A percentile compares a stretch with the other conserved stretches of the same genome.
Evolutionary conservation across 1,284 basidiomycete genomes (phyloP).

Genomic region (Pterulicium gracile): DNA sequence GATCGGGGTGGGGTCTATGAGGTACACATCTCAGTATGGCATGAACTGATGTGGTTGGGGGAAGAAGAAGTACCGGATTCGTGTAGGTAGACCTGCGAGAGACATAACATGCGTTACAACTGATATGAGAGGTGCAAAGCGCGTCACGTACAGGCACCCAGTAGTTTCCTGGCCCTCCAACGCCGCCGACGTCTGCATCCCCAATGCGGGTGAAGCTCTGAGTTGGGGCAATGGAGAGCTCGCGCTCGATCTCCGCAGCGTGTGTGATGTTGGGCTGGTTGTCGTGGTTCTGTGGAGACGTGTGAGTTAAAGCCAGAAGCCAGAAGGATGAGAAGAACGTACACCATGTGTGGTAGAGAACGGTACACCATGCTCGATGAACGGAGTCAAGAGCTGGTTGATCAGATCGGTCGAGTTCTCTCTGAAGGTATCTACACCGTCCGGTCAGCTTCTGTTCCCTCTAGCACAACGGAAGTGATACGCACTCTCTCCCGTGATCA

Average conservation of each 20-base stretch:
- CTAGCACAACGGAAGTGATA: constrained; percentile 5
- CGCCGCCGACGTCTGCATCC: constrained; percentile 48
- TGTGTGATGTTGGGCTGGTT: constrained; percentile 60
- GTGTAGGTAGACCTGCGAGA: constrained; percentile 20
- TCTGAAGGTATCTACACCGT: constrained; percentile 44
- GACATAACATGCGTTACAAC: constrained; percentile 1
- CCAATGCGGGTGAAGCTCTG: constrained; percentile 51
- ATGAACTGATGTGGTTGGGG: background rate
- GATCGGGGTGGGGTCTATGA: constrained; percentile 32
- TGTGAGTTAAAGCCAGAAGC: background rate
- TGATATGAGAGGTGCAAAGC: background rate
- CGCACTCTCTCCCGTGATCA: constrained; percentile 59
- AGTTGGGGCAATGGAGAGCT: constrained; percentile 38
- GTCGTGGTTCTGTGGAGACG: constrained; percentile 47
- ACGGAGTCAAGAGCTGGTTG: constrained; percentile 36
- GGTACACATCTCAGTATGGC: background rate
- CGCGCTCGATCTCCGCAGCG: constrained; percentile 43
- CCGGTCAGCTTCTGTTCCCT: background rate
- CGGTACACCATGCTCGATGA: constrained; percentile 34
- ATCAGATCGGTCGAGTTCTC: constrained; percentile 41
- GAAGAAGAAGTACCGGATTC: background rate
- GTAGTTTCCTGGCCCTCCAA: constrained; percentile 53
- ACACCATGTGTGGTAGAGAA: constrained; percentile 53
- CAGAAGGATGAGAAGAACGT: constrained; percentile 12
- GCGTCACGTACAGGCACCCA: constrained; percentile 52